phyloP scores from a whole-genome alignment of 768 basidiomycete genomes.

The Suillus clintonianus region DNA sequence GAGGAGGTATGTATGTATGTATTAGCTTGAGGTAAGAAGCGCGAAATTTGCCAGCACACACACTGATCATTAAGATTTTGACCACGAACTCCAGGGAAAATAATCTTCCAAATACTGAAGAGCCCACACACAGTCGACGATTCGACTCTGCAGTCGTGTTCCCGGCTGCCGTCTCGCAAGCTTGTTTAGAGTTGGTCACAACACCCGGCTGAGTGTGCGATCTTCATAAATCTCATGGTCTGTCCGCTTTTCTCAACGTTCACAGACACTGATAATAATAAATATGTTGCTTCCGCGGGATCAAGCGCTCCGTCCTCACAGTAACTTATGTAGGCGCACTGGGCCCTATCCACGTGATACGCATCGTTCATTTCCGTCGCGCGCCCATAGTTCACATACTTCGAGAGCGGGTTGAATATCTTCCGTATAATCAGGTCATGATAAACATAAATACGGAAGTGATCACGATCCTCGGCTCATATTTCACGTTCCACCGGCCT shows the following conservation, averaged over 20 bases:
- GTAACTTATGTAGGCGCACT: background rate
- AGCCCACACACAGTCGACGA: background rate
- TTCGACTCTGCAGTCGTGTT: background rate
- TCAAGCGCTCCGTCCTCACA: background rate
- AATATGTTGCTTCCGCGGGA: background rate
- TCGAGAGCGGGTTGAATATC: background rate
- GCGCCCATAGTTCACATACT: background rate
- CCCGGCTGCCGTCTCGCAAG: background rate
- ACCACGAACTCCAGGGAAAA: background rate
- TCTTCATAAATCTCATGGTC: background rate
- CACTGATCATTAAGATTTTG: background rate
- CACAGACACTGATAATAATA: background rate
- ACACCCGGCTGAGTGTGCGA: background rate
- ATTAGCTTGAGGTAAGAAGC: background rate
- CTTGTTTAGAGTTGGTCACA: background rate
- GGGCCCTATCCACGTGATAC: background rate
- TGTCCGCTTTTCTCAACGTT: background rate
- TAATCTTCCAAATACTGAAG: background rate
- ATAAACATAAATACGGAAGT: background rate
- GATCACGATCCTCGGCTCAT: background rate
- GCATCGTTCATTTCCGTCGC: background rate
- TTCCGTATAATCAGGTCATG: background rate
- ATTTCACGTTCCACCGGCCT: background rate
- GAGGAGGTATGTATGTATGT: background rate
- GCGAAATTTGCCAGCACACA: background rate